These are phyloP conservation scores for Pyrus hybrid DNA, from an alignment of 331 rosid genomes.

Conservation along the genomic window DNA sequence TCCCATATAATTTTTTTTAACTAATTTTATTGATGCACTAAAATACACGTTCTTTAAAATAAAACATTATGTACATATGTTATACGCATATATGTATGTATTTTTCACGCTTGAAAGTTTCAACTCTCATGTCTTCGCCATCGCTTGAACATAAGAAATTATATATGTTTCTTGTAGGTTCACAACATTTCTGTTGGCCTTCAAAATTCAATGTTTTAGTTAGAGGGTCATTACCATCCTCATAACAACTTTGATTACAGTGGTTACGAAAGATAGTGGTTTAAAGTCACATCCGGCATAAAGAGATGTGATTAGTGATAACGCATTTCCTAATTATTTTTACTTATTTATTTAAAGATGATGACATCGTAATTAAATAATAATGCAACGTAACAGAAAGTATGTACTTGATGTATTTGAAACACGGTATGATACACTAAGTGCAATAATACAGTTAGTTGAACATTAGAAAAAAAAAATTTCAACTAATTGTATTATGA, in stretches of 20 bases:
- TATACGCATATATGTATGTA: too few species aligned
- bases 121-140: too few species aligned
- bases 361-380: background rate
- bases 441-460: too few species aligned
- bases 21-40: too few species aligned
- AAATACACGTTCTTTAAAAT: too few species aligned
- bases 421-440: too few species aligned
- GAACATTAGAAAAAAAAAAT: accelerated
- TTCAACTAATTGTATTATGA: too few species aligned
- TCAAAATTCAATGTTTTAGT: background rate
- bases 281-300: background rate
- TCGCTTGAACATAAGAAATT: background rate
- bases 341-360: background rate
- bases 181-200: background rate
- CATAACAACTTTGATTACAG: background rate
- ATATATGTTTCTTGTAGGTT: background rate
- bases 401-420: background rate
- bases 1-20: too few species aligned
- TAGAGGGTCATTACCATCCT: background rate
- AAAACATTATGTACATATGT: too few species aligned
- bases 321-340: background rate
- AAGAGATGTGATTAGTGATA: background rate
- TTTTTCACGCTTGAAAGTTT: too few species aligned
- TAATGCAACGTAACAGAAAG: background rate
- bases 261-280: background rate